Base-by-base conservation (phyloP, 768 basidiomycete species). In the Aureoboletus auriporus region DNA sequence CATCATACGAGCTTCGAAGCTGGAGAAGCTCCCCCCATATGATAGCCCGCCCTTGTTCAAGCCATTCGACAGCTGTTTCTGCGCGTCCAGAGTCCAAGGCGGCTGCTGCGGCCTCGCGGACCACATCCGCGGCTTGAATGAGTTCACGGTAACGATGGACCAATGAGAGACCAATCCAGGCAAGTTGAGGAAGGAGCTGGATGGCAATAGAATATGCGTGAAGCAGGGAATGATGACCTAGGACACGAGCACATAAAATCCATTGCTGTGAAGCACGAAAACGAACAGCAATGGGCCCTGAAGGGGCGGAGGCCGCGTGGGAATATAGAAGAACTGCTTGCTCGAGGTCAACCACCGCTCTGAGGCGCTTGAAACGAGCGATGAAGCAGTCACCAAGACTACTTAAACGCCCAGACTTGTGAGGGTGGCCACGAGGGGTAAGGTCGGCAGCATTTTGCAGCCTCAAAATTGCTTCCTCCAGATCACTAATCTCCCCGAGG, bases 131-230 rank as follows among this genome's bases (percentile, higher is more conserved):
- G 20, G 20, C 20, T 23, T 23, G 2, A 23, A 23, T 23, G 20
- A 23, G 20, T 23, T 23, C 20, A 23, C 20, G 20, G 20, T 23
- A 49, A 23, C 59, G 55, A 39, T 44, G 31, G 12, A 17, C 16
- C 5, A 58, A 29, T 23, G 58, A 46, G 11, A 51, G 28, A 9
- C 51, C 57, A 12, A 31, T 30, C 42, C 42, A 43, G 10, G 42
- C 42, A 8, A 43, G 12, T 31, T 43, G 42, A 33, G 59, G 57
- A 10, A 59, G 48, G 20, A 61, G 48, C 26, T 42, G 39, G 12
- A 61, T 49, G 5, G 59, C 47, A n/a, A 46, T 45, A n/a, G 39
- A 29, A 39, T 54, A 61, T 16, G 52, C 54, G 3, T 56, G 47
- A n/a, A 59, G 45, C 14, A 49, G 50, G 12, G 53, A 47, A 6